These are phyloP conservation scores for Fusarium aywerte DNA, from an alignment of 2,329 filamentous ascomycete genomes.

Conservation along the genomic window DNA sequence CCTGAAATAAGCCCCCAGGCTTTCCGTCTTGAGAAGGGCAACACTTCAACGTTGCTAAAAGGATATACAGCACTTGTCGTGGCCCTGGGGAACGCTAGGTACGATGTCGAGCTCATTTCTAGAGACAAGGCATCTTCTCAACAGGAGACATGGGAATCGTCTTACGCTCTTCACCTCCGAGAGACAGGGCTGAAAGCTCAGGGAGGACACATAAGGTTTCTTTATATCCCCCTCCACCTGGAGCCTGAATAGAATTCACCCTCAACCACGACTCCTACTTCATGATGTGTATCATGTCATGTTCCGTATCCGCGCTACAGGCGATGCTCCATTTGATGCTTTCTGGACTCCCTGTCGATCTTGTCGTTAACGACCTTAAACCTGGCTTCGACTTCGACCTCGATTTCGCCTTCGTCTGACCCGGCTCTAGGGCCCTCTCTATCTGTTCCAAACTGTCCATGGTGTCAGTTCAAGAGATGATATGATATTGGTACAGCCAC, in stretches of 20 bases:
- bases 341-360: conserved; percentile 26
- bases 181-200: conserved; percentile 42
- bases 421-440: conserved; percentile 40
- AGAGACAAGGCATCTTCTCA: conserved; percentile 37
- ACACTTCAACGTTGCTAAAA: conserved; percentile 43
- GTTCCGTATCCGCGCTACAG: conserved; percentile 34
- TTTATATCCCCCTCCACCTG: conserved; percentile 43
- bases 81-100: conserved; percentile 43
- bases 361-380: conserved; percentile 15
- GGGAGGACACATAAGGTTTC: conserved; percentile 43
- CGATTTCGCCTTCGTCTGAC: conserved; percentile 29
- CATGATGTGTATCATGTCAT: conserved; percentile 46
- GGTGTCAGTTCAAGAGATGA: conserved; percentile 19
- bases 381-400: conserved; percentile 21
- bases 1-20: conserved; percentile 44
- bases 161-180: conserved; percentile 40
- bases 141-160: conserved; percentile 41
- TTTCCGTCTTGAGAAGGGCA: conserved; percentile 44
- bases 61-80: conserved; percentile 44
- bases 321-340: conserved; percentile 21
- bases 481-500: background rate
- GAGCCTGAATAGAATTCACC: conserved; percentile 34
- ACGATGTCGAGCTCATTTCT: conserved; percentile 42
- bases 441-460: conserved; percentile 37
- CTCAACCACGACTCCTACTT: conserved; percentile 29